Percentiles rank a stretch among this genome's conserved stretches.
These are phyloP conservation scores for Pichia sp. DNA, from an alignment of 1,139 yeast genomes.

Conservation along the genomic window DNA sequence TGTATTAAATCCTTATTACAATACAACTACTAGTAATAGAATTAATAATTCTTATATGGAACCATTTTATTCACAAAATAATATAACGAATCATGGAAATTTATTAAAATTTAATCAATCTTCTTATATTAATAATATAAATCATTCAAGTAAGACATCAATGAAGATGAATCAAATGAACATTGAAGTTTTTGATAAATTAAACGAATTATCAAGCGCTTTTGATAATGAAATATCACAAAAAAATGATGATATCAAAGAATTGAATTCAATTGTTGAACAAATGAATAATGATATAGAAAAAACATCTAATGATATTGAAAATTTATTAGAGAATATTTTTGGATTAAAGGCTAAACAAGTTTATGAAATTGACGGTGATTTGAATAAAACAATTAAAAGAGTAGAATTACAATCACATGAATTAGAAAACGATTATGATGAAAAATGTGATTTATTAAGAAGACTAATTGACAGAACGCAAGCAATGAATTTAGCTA, in stretches of 20 bases:
- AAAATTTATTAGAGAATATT: slow-evolving; percentile 12
- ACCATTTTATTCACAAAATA: slow-evolving; percentile 7
- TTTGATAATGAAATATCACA: slow-evolving; percentile 48
- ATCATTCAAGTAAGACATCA: slow-evolving; percentile 11
- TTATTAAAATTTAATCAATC: slow-evolving; percentile 6
- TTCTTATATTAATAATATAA: not conserved
- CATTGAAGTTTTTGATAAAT: slow-evolving; percentile 37
- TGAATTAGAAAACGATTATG: slow-evolving; percentile 36
- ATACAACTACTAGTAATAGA: not conserved
- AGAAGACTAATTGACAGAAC: slow-evolving; percentile 44
- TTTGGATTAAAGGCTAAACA: slow-evolving; percentile 5
- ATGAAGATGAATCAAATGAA: slow-evolving; percentile 43
- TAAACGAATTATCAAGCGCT: slow-evolving; percentile 49
- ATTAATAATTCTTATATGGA: slow-evolving; percentile 8
- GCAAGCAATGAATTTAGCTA: slow-evolving; percentile 49
- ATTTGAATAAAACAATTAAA: not conserved
- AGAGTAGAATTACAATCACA: slow-evolving; percentile 20
- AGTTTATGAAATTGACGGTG: not conserved
- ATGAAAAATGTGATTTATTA: slow-evolving; percentile 33
- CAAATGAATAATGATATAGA: slow-evolving; percentile 28
- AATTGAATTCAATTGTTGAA: slow-evolving; percentile 23
- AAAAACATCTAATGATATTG: slow-evolving; percentile 21
- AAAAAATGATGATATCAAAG: slow-evolving; percentile 37
- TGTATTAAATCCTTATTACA: not conserved
- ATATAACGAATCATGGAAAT: not conserved